phyloP scores from a whole-genome alignment of 352 stramenopile species.

The Globisporangium yorkense region DNA sequence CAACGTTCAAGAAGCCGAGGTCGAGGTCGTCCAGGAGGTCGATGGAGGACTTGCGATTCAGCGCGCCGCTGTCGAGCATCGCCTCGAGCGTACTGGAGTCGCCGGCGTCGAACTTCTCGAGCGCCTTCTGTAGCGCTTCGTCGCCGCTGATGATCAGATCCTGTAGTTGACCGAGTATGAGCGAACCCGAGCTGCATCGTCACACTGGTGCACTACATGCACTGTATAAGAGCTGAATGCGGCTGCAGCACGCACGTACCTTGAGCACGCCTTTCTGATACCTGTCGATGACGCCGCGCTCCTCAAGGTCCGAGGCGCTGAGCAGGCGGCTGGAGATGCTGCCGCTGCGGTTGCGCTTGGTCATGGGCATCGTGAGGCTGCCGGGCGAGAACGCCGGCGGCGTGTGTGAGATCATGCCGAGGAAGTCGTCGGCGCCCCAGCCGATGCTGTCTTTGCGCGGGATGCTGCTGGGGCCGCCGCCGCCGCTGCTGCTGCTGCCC shows the following conservation, averaged over 20 bases:
- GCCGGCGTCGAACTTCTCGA: slow-evolving; percentile 87
- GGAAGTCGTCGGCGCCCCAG: slow-evolving; percentile 79
- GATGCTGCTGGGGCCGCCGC: slow-evolving; percentile 27
- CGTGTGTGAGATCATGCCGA: slow-evolving; percentile 87
- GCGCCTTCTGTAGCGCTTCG: slow-evolving; percentile 80
- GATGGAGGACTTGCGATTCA: slow-evolving; percentile 83
- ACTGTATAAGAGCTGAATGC: not conserved
- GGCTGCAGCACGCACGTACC: slow-evolving; percentile 18
- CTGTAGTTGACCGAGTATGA: slow-evolving; percentile 12
- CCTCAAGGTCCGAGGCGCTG: slow-evolving; percentile 87
- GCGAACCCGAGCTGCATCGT: too few species aligned
- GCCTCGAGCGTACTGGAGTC: slow-evolving; percentile 82
- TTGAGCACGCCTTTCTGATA: slow-evolving; percentile 90
- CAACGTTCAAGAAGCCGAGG: slow-evolving; percentile 85
- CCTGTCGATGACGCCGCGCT: slow-evolving; percentile 86
- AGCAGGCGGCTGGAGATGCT: slow-evolving; percentile 82
- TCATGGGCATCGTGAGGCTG: slow-evolving; percentile 85
- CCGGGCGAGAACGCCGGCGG: slow-evolving; percentile 88
- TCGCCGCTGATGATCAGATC: slow-evolving; percentile 91
- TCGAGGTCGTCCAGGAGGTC: slow-evolving; percentile 84
- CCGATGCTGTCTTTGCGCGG: slow-evolving; percentile 78
- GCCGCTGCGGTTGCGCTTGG: slow-evolving; percentile 76
- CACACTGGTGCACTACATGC: too few species aligned
- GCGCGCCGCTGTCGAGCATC: slow-evolving; percentile 72
- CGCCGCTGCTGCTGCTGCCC: slow-evolving; percentile 6